These are phyloP conservation scores for Hippophae gyantsensis DNA, from an alignment of 306 rosid genomes.

Conservation along the genomic window DNA sequence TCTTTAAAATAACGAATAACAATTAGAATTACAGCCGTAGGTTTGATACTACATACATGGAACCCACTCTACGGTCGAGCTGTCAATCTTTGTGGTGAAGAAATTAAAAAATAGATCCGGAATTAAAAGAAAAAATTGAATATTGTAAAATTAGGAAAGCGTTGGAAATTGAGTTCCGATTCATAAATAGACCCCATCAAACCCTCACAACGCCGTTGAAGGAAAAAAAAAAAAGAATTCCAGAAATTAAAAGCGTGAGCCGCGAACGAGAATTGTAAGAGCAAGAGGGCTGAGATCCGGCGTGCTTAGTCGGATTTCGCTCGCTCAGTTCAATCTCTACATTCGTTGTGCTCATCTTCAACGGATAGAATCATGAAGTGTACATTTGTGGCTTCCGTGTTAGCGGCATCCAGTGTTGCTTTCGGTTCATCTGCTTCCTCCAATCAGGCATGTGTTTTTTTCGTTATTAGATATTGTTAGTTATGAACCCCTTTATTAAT, in stretches of 20 bases:
- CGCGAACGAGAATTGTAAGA: background rate
- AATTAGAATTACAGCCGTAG: no score
- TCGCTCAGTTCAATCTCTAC: constrained; percentile 16
- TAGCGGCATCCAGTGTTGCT: constrained; percentile 48
- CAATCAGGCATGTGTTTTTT: background rate
- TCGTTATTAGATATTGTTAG: no score
- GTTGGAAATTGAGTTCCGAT: background rate
- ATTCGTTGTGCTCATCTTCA: background rate
- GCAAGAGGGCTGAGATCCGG: constrained; percentile 31
- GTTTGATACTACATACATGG: no score
- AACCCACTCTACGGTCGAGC: no score
- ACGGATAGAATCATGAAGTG: constrained; percentile 24
- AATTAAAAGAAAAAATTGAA: constrained; percentile 18
- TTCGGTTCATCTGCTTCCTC: constrained; percentile 21
- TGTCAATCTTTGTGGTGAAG: no score
- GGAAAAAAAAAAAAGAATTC: no score
- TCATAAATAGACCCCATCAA: background rate
- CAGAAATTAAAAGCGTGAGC: no score
- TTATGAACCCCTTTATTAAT: no score
- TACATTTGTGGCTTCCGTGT: constrained; percentile 38
- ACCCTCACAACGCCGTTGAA: background rate
- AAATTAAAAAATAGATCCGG: constrained; percentile 11
- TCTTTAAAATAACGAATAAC: no score
- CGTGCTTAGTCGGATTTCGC: constrained; percentile 24
- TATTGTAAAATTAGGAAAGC: constrained; percentile 21